These are phyloP conservation scores for Melanomma pulvis-pyrius DNA, from an alignment of 495 filamentous ascomycete species.

Conservation along the genomic window DNA sequence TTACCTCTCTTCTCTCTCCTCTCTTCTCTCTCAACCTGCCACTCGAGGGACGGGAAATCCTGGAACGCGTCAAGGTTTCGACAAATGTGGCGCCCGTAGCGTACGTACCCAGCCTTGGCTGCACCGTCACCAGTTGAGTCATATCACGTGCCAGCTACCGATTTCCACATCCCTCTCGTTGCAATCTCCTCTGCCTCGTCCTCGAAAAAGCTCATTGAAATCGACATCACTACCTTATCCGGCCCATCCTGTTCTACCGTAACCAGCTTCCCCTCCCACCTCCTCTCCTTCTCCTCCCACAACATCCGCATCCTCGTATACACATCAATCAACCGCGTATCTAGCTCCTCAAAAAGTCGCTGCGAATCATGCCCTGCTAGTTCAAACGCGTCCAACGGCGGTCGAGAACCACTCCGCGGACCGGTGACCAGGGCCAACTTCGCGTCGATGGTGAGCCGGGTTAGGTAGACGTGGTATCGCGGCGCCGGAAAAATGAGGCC, in stretches of 20 bases:
- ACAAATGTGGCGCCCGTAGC: background rate
- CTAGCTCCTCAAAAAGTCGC: slow-evolving; percentile 7
- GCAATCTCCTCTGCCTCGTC: slow-evolving; percentile 3
- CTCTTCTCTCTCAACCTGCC: too few species aligned
- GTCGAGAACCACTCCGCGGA: background rate
- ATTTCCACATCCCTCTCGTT: background rate
- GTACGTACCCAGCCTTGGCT: background rate
- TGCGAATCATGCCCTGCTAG: too few species aligned
- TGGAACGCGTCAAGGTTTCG: slow-evolving; percentile 9
- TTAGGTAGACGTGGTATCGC: slow-evolving; percentile 21
- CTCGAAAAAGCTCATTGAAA: slow-evolving; percentile 14
- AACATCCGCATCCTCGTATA: slow-evolving; percentile 5
- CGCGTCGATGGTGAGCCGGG: slow-evolving; percentile 19
- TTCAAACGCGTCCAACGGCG: background rate
- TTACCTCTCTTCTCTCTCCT: too few species aligned
- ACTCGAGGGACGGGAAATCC: background rate
- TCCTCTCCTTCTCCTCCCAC: slow-evolving; percentile 18
- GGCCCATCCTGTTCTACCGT: background rate
- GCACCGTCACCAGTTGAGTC: background rate
- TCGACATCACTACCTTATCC: background rate
- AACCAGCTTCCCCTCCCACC: slow-evolving; percentile 18
- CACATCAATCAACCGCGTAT: background rate
- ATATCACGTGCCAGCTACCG: background rate
- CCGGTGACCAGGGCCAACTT: background rate
- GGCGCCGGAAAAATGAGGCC: slow-evolving; percentile 22